Conservation (phyloP, 208 protist species). For the Crithidia bombi region DNA sequence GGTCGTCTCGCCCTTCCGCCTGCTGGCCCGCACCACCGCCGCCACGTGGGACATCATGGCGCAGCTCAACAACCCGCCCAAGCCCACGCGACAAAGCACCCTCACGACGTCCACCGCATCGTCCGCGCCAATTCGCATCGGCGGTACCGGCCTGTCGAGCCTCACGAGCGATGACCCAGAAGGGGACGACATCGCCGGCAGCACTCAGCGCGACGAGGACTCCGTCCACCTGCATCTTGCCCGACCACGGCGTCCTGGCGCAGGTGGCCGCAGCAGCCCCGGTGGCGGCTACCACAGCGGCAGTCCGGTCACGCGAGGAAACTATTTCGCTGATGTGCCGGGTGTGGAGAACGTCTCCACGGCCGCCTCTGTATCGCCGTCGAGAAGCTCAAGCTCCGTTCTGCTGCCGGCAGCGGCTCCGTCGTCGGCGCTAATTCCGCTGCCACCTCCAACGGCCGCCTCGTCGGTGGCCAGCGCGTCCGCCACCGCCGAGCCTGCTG, state of each 20-base stretch:
- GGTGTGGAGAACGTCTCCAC: constrained; percentile 13
- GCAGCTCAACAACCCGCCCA: not conserved
- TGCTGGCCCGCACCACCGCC: constrained; percentile 63
- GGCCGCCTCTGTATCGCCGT: not conserved
- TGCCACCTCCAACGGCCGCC: not conserved
- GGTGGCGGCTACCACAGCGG: constrained; percentile 11
- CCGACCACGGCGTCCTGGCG: constrained; percentile 13
- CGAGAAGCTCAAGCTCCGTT: constrained; percentile 5
- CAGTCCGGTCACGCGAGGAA: constrained; percentile 23
- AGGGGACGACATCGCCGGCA: constrained; percentile 24
- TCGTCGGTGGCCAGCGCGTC: not conserved
- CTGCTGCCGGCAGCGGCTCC: not conserved
- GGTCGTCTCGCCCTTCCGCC: constrained; percentile 71
- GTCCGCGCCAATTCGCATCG: constrained; percentile 40
- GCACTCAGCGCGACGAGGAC: constrained; percentile 27
- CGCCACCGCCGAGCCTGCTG: not conserved
- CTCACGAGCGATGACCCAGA: constrained; percentile 28
- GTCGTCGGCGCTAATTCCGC: constrained; percentile 9
- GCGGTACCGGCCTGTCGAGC: constrained; percentile 9
- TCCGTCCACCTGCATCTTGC: constrained; percentile 15
- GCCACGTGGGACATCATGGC: constrained; percentile 60
- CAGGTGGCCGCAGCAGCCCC: constrained; percentile 13
- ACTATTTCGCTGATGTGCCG: constrained; percentile 30
- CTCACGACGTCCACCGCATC: constrained; percentile 7
- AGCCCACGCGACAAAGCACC: not conserved